Conservation (phyloP, 345 rosid species). For the Capsella bursapastoris region DNA sequence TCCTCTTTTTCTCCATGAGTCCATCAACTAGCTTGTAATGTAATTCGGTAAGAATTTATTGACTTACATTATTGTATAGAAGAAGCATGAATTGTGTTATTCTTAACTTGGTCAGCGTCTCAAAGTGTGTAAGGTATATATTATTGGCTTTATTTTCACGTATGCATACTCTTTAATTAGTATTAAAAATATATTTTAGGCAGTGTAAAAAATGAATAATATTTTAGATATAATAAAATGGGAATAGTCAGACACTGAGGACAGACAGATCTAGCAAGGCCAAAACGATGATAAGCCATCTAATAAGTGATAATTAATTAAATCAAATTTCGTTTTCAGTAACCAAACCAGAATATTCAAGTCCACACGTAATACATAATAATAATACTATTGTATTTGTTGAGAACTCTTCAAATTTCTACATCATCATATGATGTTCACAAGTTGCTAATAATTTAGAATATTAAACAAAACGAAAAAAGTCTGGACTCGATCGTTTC, state of each 20-base stretch:
- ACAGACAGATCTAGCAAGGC: constrained; percentile 43
- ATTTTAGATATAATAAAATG: constrained; percentile 1
- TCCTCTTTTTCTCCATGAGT: no score
- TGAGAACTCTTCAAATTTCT: constrained; percentile 31
- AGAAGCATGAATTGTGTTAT: neutral
- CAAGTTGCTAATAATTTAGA: constrained; percentile 30
- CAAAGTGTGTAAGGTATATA: constrained; percentile 2
- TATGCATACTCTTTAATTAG: constrained; percentile 1
- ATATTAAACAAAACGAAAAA: neutral
- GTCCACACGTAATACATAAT: constrained; percentile 35
- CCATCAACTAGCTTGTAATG: no score
- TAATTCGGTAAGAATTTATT: no score
- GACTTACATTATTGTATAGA: neutral
- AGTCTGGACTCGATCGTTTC: neutral
- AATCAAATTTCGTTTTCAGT: constrained; percentile 26
- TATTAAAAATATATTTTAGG: no score
- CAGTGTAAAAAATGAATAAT: neutral
- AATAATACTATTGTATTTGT: constrained; percentile 17
- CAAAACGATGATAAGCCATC: constrained; percentile 20
- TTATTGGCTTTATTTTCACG: neutral
- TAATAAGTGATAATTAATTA: neutral
- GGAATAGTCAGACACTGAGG: constrained; percentile 17
- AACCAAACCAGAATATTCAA: constrained; percentile 41
- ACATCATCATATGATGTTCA: constrained; percentile 32
- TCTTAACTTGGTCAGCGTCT: constrained; percentile 29